Base-by-base conservation (phyloP, 345 rosid species). In the Cardiospermum halicacabum region DNA sequence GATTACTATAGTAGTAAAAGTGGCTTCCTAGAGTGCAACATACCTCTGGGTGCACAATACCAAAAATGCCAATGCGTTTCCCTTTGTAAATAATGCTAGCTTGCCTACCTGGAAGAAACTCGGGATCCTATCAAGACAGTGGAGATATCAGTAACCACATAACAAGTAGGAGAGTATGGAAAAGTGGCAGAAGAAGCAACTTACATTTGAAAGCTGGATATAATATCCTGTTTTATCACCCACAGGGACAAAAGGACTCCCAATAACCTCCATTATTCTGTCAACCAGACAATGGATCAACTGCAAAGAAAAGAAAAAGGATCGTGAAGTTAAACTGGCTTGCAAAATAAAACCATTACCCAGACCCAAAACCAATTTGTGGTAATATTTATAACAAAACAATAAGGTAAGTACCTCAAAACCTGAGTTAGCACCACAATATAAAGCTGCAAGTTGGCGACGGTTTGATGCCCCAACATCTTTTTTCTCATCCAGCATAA, bases 41-140 rank as follows among this genome's bases (percentile, higher is more conserved):
- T 83, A 89, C 98, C 95, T 85, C 77, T 28, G 95, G 98, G 43
- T 89, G 96, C 69, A 92, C 96, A 2, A 89, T 89, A 30, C 98
- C 98, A 64, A 92, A 92, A 61, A 58, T 70, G 49, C 97, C 95
- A 68, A 89, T 71, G 40, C 42, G 77, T 70, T 82, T 85, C 72
- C 96, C 96, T 65, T 78, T 84, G 82, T 65, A 84, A 66, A 84
- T 75, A 77, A 94, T 81, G 72, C 83, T 85, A 9, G 99, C 96
- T 82, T 94, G 99, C 69, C 89, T 84, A 26, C 89, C 89, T 0
- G 81, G 68, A 61, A 91, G 82, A 77, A 80, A 94, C 81, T 91
- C 93, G 6, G 96, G 91, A 58, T 80, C 95, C 97, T 94, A 72
- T 26, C 58, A 54, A 45, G 19, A 45, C 49, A 61, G 25, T 43